These are phyloP conservation scores for Elsinoe arachidis DNA, from an alignment of 2,329 filamentous ascomycete genomes.

Conservation along the genomic window DNA sequence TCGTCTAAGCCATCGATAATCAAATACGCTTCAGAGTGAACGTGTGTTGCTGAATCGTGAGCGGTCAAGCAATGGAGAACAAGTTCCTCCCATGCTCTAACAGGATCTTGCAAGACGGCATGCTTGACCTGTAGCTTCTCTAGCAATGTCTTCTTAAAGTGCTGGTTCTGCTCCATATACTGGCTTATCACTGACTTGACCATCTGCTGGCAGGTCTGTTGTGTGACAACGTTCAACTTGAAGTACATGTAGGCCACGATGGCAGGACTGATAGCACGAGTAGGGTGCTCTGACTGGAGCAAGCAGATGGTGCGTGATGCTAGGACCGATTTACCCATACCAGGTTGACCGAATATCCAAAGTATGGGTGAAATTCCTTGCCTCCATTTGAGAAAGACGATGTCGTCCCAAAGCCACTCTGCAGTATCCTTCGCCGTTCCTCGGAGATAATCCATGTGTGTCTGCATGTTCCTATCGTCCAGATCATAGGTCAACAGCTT, in stretches of 20 bases:
- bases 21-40: neutral
- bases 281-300: neutral
- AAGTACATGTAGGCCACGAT: slow-evolving; percentile 1
- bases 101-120: neutral
- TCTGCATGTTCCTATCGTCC: neutral
- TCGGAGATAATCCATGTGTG: neutral
- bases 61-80: neutral
- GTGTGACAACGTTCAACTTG: neutral
- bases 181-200: neutral
- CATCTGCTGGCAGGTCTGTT: neutral
- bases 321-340: neutral
- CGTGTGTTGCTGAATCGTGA: neutral
- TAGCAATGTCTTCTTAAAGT: neutral
- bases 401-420: neutral
- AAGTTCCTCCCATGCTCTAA: neutral
- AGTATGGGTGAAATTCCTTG: neutral
- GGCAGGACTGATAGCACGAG: neutral
- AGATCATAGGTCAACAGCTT: neutral
- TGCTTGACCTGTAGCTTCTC: neutral
- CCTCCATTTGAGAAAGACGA: neutral
- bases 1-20: neutral
- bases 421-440: neutral
- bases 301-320: neutral
- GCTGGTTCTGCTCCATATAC: neutral
- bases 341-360: neutral